Conservation (phyloP, 495 filamentous ascomycete genomes). For the Aspergillus hancockii region DNA sequence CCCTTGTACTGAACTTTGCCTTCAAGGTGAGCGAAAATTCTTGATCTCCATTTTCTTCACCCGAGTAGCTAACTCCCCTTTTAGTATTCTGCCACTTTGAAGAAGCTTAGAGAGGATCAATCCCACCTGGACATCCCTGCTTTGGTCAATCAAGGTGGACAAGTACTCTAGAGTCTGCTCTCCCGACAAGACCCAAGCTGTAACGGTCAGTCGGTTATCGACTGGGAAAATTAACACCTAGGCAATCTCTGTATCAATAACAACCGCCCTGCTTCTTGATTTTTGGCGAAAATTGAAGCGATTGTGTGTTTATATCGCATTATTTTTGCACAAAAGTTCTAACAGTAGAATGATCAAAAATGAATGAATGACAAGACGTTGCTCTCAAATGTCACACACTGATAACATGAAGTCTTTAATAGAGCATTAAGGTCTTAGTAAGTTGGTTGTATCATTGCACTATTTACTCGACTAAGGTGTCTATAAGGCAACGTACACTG, state of each 20-base stretch:
- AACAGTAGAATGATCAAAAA: not conserved
- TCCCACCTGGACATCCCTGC: constrained; percentile 13
- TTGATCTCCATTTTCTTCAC: not conserved
- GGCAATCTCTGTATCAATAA: not conserved
- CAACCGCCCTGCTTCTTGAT: not conserved
- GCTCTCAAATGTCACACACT: not conserved
- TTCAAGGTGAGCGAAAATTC: constrained; percentile 58
- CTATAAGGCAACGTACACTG: too few relatives aligned
- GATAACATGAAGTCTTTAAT: not conserved
- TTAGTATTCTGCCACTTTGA: constrained; percentile 39
- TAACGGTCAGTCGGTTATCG: not conserved
- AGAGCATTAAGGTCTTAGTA: too few relatives aligned
- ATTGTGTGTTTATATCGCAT: not conserved
- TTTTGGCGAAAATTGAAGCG: not conserved
- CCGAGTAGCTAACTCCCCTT: constrained; percentile 18
- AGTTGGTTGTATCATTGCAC: too few relatives aligned
- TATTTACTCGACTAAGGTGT: too few relatives aligned
- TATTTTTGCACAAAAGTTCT: not conserved
- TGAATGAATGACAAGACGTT: not conserved
- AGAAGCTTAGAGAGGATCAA: constrained; percentile 22
- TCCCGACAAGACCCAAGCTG: not conserved
- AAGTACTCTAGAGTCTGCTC: not conserved
- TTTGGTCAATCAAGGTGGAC: constrained; percentile 15
- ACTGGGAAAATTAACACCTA: not conserved
- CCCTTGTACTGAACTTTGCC: constrained; percentile 82